These are phyloP conservation scores for Jamesozyma piceae DNA, from an alignment of 805 yeast genomes.

Conservation along the genomic window DNA sequence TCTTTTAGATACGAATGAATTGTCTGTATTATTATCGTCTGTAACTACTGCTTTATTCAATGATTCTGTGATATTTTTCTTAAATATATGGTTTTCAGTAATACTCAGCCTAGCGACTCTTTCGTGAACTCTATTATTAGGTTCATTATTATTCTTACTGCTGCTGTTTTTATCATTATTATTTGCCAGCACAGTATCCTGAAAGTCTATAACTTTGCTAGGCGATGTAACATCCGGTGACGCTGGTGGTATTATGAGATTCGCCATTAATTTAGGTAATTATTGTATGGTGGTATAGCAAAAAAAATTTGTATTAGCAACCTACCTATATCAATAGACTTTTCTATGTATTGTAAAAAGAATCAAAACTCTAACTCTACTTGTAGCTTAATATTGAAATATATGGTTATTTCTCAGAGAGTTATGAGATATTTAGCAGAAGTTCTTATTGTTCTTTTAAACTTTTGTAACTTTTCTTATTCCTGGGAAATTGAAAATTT, in stretches of 20 bases:
- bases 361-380: too few relatives aligned
- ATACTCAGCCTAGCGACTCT: conserved; percentile 24
- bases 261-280: neutral
- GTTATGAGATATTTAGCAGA: too few relatives aligned
- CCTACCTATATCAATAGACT: too few relatives aligned
- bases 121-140: conserved; percentile 6
- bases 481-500: too few relatives aligned
- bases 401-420: too few relatives aligned
- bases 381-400: too few relatives aligned
- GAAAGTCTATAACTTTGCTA: neutral
- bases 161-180: neutral
- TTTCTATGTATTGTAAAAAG: too few relatives aligned
- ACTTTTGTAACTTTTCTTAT: too few relatives aligned
- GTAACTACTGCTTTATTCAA: neutral
- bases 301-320: too few relatives aligned
- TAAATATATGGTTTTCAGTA: conserved; percentile 7
- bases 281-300: too few relatives aligned
- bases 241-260: neutral
- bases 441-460: too few relatives aligned
- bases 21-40: neutral
- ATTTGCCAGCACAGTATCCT: neutral
- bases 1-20: conserved; percentile 10
- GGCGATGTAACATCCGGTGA: conserved; percentile 12
- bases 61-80: conserved; percentile 9
- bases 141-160: neutral